Base-by-base conservation (phyloP, 140 eudicot species). In the Flaveria floridana region DNA sequence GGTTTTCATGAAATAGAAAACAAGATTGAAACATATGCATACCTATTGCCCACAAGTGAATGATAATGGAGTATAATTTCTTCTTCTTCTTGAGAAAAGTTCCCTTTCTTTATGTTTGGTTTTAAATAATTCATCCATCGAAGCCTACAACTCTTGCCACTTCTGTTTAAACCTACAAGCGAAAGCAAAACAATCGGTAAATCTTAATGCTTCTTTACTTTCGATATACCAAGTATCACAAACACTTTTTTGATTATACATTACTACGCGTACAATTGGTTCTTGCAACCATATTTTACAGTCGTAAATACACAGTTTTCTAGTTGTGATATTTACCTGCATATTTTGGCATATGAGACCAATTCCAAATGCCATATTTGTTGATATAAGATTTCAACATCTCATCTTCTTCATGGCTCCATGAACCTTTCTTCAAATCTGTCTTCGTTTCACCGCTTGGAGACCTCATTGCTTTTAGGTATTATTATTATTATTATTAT, bases 131-230 rank as follows among this genome's bases (percentile, higher is more conserved):
- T 89, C 25, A 91, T 86, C 93, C 96, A 89, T 9, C 96, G 81
- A 28, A 89, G 87, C 0, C 93, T 74, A 37, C 96, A 89, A 67
- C 96, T 89, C 84, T 89, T 87, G 9, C 96, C 96, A 65, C 90
- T 87, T 79, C 96, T 81, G 21, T 52, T 69, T 56, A 78, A 70
- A 39, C 82, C 82, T 78, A 37, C 1, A 57, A 56, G 15, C 39
- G 9, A 53, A 34, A 18, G 12, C n/a, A 21, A 48, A 55, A n/a
- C 23, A 11, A 8, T 20, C 13, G 15, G 15, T 3, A 63, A 28
- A 13, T 58, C 15, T 58, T 9, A 0, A 20, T 57, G 15, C 3
- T 18, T 55, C 2, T 8, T 2, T 21, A 2, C 65, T 58, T 58
- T 58, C 37, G 19, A n/a, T 18, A 18, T 18, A 55, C 7, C 3